Evolutionary conservation across 495 filamentous ascomycete species (phyloP).

Genomic region (Apiosordaria backusii): DNA sequence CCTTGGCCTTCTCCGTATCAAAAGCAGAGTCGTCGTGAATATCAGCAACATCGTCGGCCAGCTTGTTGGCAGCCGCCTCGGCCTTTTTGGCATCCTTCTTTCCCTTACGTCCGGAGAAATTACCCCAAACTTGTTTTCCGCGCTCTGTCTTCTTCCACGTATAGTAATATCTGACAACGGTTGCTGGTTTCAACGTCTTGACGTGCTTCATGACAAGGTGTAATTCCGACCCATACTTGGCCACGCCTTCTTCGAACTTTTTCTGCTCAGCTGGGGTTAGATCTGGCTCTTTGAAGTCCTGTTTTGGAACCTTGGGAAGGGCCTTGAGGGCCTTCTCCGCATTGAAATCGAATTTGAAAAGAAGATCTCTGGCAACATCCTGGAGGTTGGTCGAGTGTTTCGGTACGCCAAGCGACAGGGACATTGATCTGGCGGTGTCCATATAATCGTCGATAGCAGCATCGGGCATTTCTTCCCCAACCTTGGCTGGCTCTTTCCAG

Average conservation of each 20-base stretch:
- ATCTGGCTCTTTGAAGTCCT: constrained; percentile 81
- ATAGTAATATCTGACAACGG: constrained; percentile 91
- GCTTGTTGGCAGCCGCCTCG: constrained; percentile 61
- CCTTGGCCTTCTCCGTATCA: constrained; percentile 78
- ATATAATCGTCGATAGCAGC: constrained; percentile 69
- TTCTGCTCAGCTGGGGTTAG: constrained; percentile 74
- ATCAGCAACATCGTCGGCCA: constrained; percentile 90
- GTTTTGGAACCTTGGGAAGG: constrained; percentile 62
- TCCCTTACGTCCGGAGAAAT: constrained; percentile 76
- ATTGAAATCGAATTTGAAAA: constrained; percentile 70
- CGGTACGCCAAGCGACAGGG: constrained; percentile 60
- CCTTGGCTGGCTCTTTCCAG: constrained; percentile 57
- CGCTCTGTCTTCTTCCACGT: constrained; percentile 94
- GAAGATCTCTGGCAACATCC: constrained; percentile 74
- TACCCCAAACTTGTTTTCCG: constrained; percentile 85
- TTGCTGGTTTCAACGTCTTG: constrained; percentile 69
- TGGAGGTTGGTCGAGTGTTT: constrained; percentile 78
- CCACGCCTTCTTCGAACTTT: constrained; percentile 87
- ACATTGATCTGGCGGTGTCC: constrained; percentile 57
- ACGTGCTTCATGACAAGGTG: constrained; percentile 79
- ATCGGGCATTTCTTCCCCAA: constrained; percentile 45
- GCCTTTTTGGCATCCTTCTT: constrained; percentile 76
- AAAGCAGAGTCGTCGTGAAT: constrained; percentile 95
- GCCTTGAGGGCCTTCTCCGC: constrained; percentile 66
- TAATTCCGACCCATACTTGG: constrained; percentile 88